phyloP scores from a whole-genome alignment of 331 rosid genomes.

The Saraca asoca region DNA sequence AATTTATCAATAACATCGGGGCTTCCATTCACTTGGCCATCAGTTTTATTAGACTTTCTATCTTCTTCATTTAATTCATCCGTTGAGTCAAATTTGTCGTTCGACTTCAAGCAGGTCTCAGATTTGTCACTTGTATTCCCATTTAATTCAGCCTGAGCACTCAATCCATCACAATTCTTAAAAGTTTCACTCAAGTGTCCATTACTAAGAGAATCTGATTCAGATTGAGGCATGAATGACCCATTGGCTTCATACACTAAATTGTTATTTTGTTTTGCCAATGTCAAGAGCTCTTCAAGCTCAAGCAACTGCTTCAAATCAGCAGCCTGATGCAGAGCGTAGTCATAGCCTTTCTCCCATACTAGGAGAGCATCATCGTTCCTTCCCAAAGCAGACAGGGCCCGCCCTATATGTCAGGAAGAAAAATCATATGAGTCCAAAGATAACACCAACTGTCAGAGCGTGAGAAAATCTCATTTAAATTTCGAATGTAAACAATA shows the following conservation, averaged over 20 bases:
- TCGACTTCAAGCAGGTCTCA: conserved; percentile 44
- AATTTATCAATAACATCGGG: conserved; percentile 50
- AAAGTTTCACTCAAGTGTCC: conserved; percentile 40
- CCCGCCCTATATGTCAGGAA: conserved; percentile 58
- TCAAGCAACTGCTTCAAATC: conserved; percentile 88
- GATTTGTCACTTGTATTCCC: conserved; percentile 45
- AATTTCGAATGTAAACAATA: conserved; percentile 1
- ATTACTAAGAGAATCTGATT: conserved; percentile 41
- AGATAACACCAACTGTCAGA: conserved; percentile 9
- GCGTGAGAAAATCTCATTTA: neutral
- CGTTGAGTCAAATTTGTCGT: conserved; percentile 40
- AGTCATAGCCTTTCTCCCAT: conserved; percentile 88
- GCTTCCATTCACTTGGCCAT: conserved; percentile 52
- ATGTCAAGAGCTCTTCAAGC: conserved; percentile 72
- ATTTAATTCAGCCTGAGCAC: conserved; percentile 43
- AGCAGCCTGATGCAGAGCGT: conserved; percentile 66
- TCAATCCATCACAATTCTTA: conserved; percentile 37
- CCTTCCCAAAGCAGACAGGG: conserved; percentile 77
- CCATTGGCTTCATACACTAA: conserved; percentile 40
- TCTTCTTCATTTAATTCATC: conserved; percentile 53
- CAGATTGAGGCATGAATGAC: conserved; percentile 34
- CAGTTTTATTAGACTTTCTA: conserved; percentile 41
- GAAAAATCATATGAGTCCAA: conserved; percentile 36
- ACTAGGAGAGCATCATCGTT: conserved; percentile 70
- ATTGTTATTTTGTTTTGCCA: conserved; percentile 53